Evolutionary conservation across 768 basidiomycete genomes (phyloP).

Genomic region (Paxillus ammoniavirescens): DNA sequence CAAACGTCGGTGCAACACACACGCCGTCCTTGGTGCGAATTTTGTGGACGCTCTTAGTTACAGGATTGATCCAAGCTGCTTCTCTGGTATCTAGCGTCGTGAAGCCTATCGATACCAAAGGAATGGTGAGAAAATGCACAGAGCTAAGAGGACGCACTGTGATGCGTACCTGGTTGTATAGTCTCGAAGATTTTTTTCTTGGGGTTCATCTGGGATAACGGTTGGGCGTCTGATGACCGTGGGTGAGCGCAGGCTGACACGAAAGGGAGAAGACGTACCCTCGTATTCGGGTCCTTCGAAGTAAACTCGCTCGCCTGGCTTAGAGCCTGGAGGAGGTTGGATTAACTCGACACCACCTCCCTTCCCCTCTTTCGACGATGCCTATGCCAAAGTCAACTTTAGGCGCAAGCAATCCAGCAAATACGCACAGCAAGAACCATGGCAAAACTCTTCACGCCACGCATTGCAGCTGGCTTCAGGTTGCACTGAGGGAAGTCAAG

Average conservation of each 20-base stretch:
- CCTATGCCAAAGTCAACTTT: slow-evolving; percentile 43
- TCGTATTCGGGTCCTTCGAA: slow-evolving; percentile 91
- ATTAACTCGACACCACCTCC: slow-evolving; percentile 91
- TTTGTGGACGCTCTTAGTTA: slow-evolving; percentile 72
- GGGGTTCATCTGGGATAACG: slow-evolving; percentile 87
- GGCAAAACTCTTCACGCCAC: slow-evolving; percentile 96
- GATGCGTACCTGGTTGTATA: slow-evolving; percentile 74
- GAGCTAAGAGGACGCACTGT: slow-evolving; percentile 1
- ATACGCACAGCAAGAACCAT: slow-evolving; percentile 89
- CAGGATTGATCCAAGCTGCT: slow-evolving; percentile 91
- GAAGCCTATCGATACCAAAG: slow-evolving; percentile 53
- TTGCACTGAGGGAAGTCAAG: slow-evolving; percentile 58
- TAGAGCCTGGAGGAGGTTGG: slow-evolving; percentile 78
- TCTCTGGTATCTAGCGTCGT: slow-evolving; percentile 75
- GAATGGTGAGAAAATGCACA: background rate
- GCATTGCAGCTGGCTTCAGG: slow-evolving; percentile 94
- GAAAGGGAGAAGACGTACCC: slow-evolving; percentile 42
- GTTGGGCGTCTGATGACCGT: slow-evolving; percentile 47
- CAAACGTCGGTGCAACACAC: slow-evolving; percentile 74
- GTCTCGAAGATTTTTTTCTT: slow-evolving; percentile 99
- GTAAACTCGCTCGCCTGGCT: slow-evolving; percentile 92
- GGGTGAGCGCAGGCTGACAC: background rate
- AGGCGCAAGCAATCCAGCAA: background rate
- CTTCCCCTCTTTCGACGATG: slow-evolving; percentile 86
- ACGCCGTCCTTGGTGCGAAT: slow-evolving; percentile 86